Percentiles rank a stretch among this genome's conserved stretches.
phyloP scores from a whole-genome alignment of 2,329 filamentous ascomycete genomes.

The Alternaria solani region DNA sequence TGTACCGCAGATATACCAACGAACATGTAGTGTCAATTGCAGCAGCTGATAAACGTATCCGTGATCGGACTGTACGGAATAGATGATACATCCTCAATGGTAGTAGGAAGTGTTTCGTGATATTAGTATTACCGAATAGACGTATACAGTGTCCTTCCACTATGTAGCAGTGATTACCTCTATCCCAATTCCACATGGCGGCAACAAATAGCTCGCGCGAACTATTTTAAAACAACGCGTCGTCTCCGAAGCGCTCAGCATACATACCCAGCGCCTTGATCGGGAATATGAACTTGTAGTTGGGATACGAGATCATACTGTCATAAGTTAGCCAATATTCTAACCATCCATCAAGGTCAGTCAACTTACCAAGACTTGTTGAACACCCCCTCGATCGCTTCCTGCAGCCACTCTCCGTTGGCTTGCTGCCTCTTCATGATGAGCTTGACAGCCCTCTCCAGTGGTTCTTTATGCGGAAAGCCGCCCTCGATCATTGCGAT shows the following conservation, averaged over 20 bases:
- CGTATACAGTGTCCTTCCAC: not conserved
- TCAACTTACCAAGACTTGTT: conserved; percentile 88
- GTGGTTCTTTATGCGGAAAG: conserved; percentile 76
- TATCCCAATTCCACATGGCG: not conserved
- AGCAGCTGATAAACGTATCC: not conserved
- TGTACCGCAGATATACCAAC: not conserved
- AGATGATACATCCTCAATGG: not conserved
- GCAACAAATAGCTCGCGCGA: too few relatives aligned
- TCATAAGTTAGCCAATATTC: conserved; percentile 17
- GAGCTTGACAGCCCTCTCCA: conserved; percentile 78
- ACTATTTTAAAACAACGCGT: conserved; percentile 25
- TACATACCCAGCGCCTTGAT: conserved; percentile 95
- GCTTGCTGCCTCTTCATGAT: conserved; percentile 84
- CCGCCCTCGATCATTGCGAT: conserved; percentile 83
- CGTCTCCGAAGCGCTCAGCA: conserved; percentile 56
- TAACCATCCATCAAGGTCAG: too few relatives aligned
- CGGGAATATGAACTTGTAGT: conserved; percentile 97
- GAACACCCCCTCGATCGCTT: conserved; percentile 97
- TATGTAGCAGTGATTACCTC: not conserved
- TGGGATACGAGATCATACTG: conserved; percentile 97
- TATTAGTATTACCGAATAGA: not conserved
- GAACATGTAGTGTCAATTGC: not conserved
- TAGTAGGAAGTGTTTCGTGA: not conserved
- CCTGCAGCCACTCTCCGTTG: conserved; percentile 95
- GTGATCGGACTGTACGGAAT: not conserved